Percentiles rank a stretch among this genome's conserved stretches.
Evolutionary conservation across 129 eudicot genomes (phyloP).

Genomic region (Arctium minus): DNA sequence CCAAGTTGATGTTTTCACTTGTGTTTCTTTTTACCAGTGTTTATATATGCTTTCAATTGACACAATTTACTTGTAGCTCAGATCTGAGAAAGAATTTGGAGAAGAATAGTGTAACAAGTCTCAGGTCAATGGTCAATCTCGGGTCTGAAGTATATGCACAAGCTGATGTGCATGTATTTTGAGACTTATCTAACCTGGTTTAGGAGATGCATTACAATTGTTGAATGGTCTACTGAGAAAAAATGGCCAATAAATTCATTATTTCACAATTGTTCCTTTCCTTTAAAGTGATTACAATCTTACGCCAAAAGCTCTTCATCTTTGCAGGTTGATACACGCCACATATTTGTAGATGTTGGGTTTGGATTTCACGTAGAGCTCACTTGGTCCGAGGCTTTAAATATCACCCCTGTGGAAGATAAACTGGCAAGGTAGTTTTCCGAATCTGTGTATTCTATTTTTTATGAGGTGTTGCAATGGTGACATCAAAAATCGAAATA

Average conservation of each 20-base stretch:
- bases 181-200: not conserved
- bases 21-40: not conserved
- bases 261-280: not conserved
- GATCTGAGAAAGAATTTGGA: conserved; percentile 74
- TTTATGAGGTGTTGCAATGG: not conserved
- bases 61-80: conserved; percentile 42
- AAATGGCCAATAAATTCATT: no score
- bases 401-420: conserved; percentile 68
- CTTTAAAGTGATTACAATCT: not conserved
- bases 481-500: not conserved
- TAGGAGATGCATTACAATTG: not conserved
- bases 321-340: conserved; percentile 76
- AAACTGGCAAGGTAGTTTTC: conserved; percentile 56
- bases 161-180: conserved; percentile 81
- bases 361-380: conserved; percentile 95
- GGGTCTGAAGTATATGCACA: conserved; percentile 94
- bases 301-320: not conserved
- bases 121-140: conserved; percentile 80
- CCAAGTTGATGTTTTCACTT: conserved; percentile 20
- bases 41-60: not conserved
- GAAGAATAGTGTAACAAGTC: conserved; percentile 76
- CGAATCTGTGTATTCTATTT: not conserved
- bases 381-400: conserved; percentile 93
- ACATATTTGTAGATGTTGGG: conserved; percentile 88
- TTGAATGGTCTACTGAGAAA: no score